Percentiles rank a stretch among this genome's conserved stretches.
Conservation (phyloP, 2,329 filamentous ascomycete species). For the Sclerotinia glacialis region DNA sequence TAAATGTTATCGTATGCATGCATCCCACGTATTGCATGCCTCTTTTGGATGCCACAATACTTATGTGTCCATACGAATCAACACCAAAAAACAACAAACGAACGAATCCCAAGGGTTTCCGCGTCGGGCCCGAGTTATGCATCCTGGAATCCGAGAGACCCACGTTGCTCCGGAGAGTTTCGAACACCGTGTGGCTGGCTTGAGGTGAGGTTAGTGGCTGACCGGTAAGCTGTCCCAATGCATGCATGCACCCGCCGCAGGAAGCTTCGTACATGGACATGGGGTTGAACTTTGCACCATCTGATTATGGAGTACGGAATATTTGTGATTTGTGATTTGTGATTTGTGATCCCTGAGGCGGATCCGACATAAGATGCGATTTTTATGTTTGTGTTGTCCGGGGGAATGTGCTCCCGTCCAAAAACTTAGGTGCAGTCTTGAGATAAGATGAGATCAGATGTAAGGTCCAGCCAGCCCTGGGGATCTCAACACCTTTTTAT, state of each 20-base stretch:
- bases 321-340: too few relatives aligned
- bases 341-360: background rate
- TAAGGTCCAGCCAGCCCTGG: background rate
- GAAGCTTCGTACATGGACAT: background rate
- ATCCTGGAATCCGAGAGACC: background rate
- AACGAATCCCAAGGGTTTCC: background rate
- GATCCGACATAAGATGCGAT: background rate
- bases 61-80: background rate
- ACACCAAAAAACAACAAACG: background rate
- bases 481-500: background rate
- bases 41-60: too few relatives aligned
- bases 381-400: background rate
- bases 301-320: background rate
- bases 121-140: slow-evolving; percentile 17
- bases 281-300: background rate
- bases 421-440: background rate
- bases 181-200: background rate
- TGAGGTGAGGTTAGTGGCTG: slow-evolving; percentile 10
- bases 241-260: background rate
- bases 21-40: background rate
- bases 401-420: background rate
- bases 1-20: background rate
- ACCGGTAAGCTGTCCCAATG: background rate
- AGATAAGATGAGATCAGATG: background rate
- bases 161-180: background rate